A percentile compares a stretch with the other conserved stretches of the same genome.
Conservation (phyloP, 352 stramenopile species). For the Globisporangium megalacanthum region DNA sequence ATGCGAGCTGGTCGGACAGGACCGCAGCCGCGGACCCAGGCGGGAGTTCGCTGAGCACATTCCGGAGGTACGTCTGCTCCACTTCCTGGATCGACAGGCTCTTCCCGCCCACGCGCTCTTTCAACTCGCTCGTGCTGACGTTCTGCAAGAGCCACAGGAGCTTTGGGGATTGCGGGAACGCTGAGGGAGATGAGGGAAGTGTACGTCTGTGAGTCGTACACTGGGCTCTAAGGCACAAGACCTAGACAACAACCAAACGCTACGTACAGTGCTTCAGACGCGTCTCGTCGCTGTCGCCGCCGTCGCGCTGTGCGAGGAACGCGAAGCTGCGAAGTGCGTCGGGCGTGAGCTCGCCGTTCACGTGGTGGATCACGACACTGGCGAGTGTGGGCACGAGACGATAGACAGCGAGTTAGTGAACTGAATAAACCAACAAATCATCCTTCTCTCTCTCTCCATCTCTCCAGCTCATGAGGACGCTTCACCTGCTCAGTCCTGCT, state of each 20-base stretch:
- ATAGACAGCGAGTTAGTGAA: not conserved
- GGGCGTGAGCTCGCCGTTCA: conserved; percentile 43
- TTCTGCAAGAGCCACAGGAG: conserved; percentile 73
- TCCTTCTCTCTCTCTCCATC: no score
- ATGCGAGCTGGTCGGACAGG: conserved; percentile 40
- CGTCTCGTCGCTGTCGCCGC: conserved; percentile 17
- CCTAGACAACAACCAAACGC: not conserved
- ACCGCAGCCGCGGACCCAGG: conserved; percentile 13
- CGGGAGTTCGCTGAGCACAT: conserved; percentile 30
- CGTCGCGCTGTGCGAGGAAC: conserved; percentile 37
- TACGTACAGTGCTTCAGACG: conserved; percentile 25
- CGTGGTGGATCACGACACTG: conserved; percentile 68
- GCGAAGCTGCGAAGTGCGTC: conserved; percentile 52
- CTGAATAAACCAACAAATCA: not conserved
- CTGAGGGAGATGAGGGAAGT: conserved; percentile 19
- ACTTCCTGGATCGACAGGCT: conserved; percentile 48
- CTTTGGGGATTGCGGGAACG: conserved; percentile 69
- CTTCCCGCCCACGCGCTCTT: conserved; percentile 49
- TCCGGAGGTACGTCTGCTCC: conserved; percentile 58
- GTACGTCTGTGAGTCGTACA: not conserved
- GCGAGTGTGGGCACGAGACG: not conserved
- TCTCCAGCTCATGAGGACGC: no score
- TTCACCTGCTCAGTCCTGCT: conserved; percentile 50
- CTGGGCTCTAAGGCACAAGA: not conserved
- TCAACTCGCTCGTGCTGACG: conserved; percentile 48